These are phyloP conservation scores for Arachis hypogaea DNA, from an alignment of 306 rosid genomes.

Conservation along the genomic window DNA sequence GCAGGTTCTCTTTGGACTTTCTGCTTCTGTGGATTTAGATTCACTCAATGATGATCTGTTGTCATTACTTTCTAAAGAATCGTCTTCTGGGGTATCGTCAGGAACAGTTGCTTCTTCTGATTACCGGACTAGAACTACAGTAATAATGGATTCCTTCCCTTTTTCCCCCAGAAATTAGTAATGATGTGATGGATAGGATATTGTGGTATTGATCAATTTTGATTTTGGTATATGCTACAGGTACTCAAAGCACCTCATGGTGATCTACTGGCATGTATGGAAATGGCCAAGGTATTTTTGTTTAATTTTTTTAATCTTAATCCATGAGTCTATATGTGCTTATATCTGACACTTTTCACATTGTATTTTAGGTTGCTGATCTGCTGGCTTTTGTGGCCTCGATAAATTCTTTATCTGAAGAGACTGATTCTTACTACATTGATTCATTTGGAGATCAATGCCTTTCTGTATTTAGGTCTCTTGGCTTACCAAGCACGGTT, in stretches of 20 bases:
- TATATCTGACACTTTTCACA: conserved; percentile 15
- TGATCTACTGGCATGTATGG: conserved; percentile 76
- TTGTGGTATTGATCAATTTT: conserved; percentile 13
- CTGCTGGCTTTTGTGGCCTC: conserved; percentile 88
- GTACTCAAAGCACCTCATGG: conserved; percentile 91
- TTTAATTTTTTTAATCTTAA: neutral
- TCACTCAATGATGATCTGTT: conserved; percentile 68
- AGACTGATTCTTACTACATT: conserved; percentile 59
- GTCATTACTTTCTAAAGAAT: conserved; percentile 57
- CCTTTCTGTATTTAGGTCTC: conserved; percentile 86
- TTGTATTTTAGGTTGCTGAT: conserved; percentile 84
- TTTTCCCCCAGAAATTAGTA: neutral
- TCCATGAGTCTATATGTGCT: conserved; percentile 1
- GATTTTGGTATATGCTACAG: conserved; percentile 39
- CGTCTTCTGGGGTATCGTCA: conserved; percentile 38
- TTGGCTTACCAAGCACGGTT: conserved; percentile 91
- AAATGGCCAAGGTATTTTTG: conserved; percentile 86
- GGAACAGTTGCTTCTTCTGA: conserved; percentile 78
- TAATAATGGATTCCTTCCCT: conserved; percentile 41
- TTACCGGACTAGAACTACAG: conserved; percentile 77
- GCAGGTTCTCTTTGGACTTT: conserved; percentile 86
- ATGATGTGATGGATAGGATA: conserved; percentile 8
- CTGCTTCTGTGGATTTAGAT: conserved; percentile 63
- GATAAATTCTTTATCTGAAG: conserved; percentile 53
- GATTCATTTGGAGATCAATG: conserved; percentile 93